Evolutionary conservation across 495 filamentous ascomycete species (phyloP), one percentile per base, ranked within the genome.

Genomic region (Aspergillus ostianus): DNA sequence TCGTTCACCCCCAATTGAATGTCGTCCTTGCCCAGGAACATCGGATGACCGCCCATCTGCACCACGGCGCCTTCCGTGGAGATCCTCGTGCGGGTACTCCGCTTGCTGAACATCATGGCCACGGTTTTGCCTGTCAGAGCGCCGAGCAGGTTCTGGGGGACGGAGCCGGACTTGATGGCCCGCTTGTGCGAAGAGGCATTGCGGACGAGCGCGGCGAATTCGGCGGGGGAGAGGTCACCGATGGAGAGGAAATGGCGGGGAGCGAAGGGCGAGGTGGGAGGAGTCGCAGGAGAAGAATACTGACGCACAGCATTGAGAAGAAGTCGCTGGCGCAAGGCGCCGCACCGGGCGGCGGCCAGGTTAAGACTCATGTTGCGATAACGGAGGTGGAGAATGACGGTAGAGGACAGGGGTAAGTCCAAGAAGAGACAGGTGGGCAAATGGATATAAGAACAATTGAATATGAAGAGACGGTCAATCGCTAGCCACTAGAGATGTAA

Each of bases 1-100:
- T 98, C 94, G 67, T 98, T 98, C 59, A 96, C 94, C 27, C 93
- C 93, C 30, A 98, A 77, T 70, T 98, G 94, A 57, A 98, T 98
- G 70, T 98, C 94, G 48, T 93, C 88, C 69, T 90, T 92, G 53
- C 91, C 90, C 47, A 98, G 76, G 72, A 98, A 98, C 91, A 98
- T 94, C 18, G 94, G 90, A 71, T 97, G 90, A 3, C 94, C 94
- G 47, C 91, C 89, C 79, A 98, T 83, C 47, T 86, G 73, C 18
- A 87, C 84, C 13, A 96, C 84, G 10, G 94, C 94, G 7, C 87
- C 85, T 77, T 98, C 94, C 15, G 92, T 96, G 15, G 91, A 96
- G 27, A 98, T 87, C 51, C 94, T 85, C 17, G 94, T 98, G 50
- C 94, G 82, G 15, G 94, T 98, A 63, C 88, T 92, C 27, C 93